A percentile compares a stretch with the other conserved stretches of the same genome.
Evolutionary conservation across 257 asterid species (phyloP).

Genomic region (Solanum appendiculatum): DNA sequence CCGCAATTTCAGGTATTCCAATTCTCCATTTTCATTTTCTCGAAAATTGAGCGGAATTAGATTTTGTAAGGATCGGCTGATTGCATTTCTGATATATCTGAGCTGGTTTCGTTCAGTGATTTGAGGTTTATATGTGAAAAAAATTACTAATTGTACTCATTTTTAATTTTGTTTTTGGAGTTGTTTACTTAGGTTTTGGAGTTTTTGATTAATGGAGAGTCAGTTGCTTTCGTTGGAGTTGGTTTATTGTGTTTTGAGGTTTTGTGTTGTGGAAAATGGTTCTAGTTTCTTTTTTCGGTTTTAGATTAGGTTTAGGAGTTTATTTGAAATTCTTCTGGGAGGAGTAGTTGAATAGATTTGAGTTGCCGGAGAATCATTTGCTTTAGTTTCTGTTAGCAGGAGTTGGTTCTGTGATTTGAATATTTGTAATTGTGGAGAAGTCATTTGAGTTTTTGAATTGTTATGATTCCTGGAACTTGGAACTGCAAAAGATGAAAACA

Average conservation of each 20-base stretch:
- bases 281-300: neutral
- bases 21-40: neutral
- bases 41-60: neutral
- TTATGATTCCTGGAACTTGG: neutral
- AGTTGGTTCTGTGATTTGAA: neutral
- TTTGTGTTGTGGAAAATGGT: neutral
- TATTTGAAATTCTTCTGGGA: neutral
- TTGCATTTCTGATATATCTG: neutral
- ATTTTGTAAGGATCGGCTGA: neutral
- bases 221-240: neutral
- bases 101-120: neutral
- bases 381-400: neutral
- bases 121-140: neutral
- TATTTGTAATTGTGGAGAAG: neutral
- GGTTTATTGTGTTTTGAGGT: neutral
- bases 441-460: neutral
- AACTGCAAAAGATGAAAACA: neutral
- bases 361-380: neutral
- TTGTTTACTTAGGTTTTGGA: neutral
- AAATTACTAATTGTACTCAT: neutral
- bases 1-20: slow-evolving; percentile 52
- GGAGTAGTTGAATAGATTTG: neutral
- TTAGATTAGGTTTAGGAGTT: neutral
- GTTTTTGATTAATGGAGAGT: neutral
- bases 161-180: neutral